Conservation (phyloP, 805 yeast genomes). For the Myxozyma kluyveri region DNA sequence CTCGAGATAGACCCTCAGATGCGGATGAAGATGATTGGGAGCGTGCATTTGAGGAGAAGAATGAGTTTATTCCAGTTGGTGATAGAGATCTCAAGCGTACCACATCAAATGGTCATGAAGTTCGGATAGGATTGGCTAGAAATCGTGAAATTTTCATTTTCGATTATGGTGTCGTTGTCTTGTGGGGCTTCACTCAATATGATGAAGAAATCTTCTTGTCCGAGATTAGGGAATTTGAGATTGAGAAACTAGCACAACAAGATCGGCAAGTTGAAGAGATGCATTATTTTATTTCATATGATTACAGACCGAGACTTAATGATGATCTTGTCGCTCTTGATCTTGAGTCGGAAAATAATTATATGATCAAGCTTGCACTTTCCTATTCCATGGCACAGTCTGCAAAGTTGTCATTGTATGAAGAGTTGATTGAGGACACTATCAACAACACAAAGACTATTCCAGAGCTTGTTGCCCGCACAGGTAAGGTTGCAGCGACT, state of each 20-base stretch:
- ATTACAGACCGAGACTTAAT: slow-evolving; percentile 86
- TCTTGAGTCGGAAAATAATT: slow-evolving; percentile 86
- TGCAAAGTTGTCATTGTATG: slow-evolving; percentile 91
- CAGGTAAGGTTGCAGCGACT: slow-evolving; percentile 93
- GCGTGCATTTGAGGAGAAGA: neutral
- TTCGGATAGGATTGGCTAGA: slow-evolving; percentile 70
- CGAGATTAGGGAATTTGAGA: slow-evolving; percentile 84
- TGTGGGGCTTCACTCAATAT: slow-evolving; percentile 89
- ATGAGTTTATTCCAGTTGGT: slow-evolving; percentile 45
- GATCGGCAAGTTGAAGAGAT: slow-evolving; percentile 94
- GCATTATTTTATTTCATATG: slow-evolving; percentile 88
- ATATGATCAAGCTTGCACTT: slow-evolving; percentile 87
- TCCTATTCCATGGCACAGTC: slow-evolving; percentile 96
- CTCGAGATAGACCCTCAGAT: neutral
- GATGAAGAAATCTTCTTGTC: slow-evolving; percentile 80
- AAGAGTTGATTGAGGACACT: slow-evolving; percentile 93
- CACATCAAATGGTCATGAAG: slow-evolving; percentile 94
- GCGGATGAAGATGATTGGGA: neutral
- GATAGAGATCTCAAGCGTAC: slow-evolving; percentile 51
- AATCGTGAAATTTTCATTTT: slow-evolving; percentile 80
- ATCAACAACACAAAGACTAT: slow-evolving; percentile 96
- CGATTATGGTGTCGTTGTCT: slow-evolving; percentile 94
- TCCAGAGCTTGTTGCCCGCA: slow-evolving; percentile 90
- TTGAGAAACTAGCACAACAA: slow-evolving; percentile 84
- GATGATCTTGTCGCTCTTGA: slow-evolving; percentile 91